Base-by-base conservation (phyloP, 495 filamentous ascomycete genomes). In the Evansstolkia leycettana region DNA sequence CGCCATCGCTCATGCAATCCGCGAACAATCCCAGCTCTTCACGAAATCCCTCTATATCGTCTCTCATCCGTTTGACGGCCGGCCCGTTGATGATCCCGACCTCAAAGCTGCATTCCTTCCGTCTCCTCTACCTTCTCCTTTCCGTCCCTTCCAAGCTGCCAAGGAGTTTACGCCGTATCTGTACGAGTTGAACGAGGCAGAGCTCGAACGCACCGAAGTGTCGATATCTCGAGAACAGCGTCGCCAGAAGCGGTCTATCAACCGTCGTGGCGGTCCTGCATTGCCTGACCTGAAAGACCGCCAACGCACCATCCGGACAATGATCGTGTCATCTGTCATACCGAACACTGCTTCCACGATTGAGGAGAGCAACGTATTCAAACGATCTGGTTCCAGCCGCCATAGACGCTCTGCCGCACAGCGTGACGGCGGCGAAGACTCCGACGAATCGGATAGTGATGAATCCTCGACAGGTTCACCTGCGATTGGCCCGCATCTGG, bases 201-300 rank as follows among this genome's bases (percentile, higher is more conserved):
- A 96, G 43, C 63, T 96, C 17, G 89, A 96, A 51, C 75, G 79
- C 37, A 87, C 82, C 11, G 90, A 98, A 55, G 78, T 88, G 25
- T 90, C 88, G 28, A 81, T 94, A 37, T 87, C 87, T 17, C 73
- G 90, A 46, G 90, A 98, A 53, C 85, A 93, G 57, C 72, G 90
- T 38, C 73, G 89, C 33, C 87, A 94, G 60, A 95, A 96, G 62
- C 76, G 90, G 25, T 94, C 88, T 3, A 82, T 94, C 37, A 95
- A 94, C 51, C 75, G 90, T 31, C 76, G 90, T 36, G 90, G 90
- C 40, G 90, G 90, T 1, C 90, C 92, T n/a, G 79, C 84, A 38
- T 64, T 98, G 26, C 90, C 90, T 9, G 90, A 98, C 61, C 73
- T 98, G 19, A 96, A 95, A 52, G 92, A 98, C 47, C 74, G 89